A percentile compares a stretch with the other conserved stretches of the same genome.
Conservation (phyloP, 1,139 yeast genomes). For the Hyphopichia fennica region DNA sequence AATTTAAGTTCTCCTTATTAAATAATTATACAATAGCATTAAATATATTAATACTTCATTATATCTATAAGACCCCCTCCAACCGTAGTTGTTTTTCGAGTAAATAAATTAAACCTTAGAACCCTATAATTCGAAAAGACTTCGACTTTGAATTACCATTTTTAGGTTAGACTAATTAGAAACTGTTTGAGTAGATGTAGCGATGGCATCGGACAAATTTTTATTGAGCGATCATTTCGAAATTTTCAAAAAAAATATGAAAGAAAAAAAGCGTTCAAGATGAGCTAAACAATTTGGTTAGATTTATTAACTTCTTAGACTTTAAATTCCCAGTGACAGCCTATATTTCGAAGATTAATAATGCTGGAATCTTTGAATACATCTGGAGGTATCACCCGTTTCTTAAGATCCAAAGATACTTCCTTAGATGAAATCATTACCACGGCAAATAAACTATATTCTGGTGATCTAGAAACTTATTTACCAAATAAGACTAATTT, state of each 20-base stretch:
- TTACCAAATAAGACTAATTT: conserved; percentile 66
- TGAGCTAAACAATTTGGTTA: not conserved
- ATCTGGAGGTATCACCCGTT: conserved; percentile 65
- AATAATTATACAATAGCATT: not conserved
- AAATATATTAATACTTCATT: too few species aligned
- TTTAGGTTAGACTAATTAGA: too few species aligned
- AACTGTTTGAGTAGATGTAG: too few species aligned
- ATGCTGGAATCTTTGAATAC: conserved; percentile 20
- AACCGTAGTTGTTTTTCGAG: too few species aligned
- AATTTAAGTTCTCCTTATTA: conserved; percentile 67
- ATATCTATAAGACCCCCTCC: too few species aligned
- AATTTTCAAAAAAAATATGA: not conserved
- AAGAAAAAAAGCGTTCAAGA: too few species aligned
- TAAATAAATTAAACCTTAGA: too few species aligned
- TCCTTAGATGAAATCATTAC: conserved; percentile 40
- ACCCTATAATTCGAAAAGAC: too few species aligned
- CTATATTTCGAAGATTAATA: not conserved
- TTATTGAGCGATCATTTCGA: not conserved
- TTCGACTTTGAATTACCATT: too few species aligned
- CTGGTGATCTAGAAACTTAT: conserved; percentile 38
- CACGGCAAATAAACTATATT: conserved; percentile 42
- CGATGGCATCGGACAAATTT: not conserved
- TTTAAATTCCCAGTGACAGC: not conserved
- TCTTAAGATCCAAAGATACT: conserved; percentile 56
- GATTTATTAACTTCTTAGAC: not conserved